Evolutionary conservation across 2,329 filamentous ascomycete species (phyloP).

Genomic region (Aspergillus piperis): DNA sequence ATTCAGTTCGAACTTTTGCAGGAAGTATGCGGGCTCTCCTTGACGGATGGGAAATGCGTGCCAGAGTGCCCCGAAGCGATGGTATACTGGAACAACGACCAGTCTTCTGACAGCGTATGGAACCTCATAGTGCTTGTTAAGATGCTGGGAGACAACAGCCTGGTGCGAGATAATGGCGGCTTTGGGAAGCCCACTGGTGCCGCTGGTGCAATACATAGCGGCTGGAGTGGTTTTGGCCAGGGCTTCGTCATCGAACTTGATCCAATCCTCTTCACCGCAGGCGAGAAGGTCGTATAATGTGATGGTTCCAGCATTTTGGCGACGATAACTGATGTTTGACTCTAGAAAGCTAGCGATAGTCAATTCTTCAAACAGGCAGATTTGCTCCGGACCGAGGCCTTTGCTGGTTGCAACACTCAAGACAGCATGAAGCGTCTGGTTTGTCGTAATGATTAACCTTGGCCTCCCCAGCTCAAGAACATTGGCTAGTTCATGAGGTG

Average conservation of each 20-base stretch:
- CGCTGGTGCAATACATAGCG: constrained; percentile 52
- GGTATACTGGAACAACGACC: constrained; percentile 51
- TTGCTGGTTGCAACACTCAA: constrained; percentile 25
- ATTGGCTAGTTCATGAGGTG: constrained; percentile 44
- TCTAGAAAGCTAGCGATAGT: background rate
- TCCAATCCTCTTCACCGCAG: constrained; percentile 24
- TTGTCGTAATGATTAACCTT: constrained; percentile 41
- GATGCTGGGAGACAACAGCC: constrained; percentile 53
- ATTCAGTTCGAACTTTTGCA: constrained; percentile 42
- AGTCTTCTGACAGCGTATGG: constrained; percentile 43
- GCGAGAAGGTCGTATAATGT: constrained; percentile 33
- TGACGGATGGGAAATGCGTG: constrained; percentile 44
- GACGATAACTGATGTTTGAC: background rate
- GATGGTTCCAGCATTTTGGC: background rate
- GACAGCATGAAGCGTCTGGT: constrained; percentile 30
- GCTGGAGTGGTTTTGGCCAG: constrained; percentile 51
- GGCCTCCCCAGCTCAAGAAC: constrained; percentile 42
- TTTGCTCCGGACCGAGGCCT: constrained; percentile 6
- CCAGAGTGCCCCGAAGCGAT: constrained; percentile 46
- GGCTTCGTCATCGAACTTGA: constrained; percentile 29
- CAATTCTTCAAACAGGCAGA: constrained; percentile 27
- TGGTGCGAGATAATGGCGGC: constrained; percentile 56
- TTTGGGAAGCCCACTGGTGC: constrained; percentile 60
- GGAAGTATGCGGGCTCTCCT: constrained; percentile 44
- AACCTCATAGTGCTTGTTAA: constrained; percentile 36